These are phyloP conservation scores for Luzula sylvatica DNA, from an alignment of 176 grass and related monocot species.

Conservation along the genomic window DNA sequence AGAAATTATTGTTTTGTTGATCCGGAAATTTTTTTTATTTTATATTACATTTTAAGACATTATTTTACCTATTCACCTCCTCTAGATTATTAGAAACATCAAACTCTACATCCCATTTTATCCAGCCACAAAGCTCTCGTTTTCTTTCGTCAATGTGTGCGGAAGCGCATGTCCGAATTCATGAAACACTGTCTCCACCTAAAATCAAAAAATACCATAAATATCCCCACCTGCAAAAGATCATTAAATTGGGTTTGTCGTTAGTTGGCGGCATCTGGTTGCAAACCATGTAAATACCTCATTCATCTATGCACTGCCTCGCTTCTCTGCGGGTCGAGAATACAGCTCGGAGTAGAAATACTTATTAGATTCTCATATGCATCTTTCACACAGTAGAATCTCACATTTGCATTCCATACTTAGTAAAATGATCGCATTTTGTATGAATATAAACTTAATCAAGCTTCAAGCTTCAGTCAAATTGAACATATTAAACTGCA, in stretches of 20 bases:
- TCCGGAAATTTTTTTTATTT: too few relatives aligned
- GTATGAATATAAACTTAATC: too few relatives aligned
- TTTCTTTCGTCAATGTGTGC: constrained; percentile 93
- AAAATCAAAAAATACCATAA: too few relatives aligned
- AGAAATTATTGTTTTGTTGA: too few relatives aligned
- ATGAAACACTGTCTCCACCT: constrained; percentile 99
- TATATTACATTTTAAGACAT: too few relatives aligned
- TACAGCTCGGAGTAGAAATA: constrained; percentile 98
- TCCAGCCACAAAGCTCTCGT: constrained; percentile 87
- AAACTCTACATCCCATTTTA: too few relatives aligned
- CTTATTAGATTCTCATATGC: constrained; percentile 55
- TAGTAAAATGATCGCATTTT: too few relatives aligned
- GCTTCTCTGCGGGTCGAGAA: constrained; percentile 94
- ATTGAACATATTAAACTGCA: too few relatives aligned
- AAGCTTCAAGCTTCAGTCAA: too few relatives aligned
- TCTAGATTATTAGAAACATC: too few relatives aligned
- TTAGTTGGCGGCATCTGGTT: constrained; percentile 94
- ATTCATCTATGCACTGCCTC: constrained; percentile 92
- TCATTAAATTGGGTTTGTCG: constrained; percentile 93
- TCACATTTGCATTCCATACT: constrained; percentile 88
- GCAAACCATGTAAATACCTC: constrained; percentile 93
- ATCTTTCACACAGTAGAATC: constrained; percentile 95
- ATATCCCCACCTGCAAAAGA: constrained; percentile 86
- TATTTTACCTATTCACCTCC: too few relatives aligned
- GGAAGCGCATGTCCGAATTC: constrained; percentile 99